Base-by-base conservation (phyloP, 495 filamentous ascomycete genomes). In the Podospora pseudocomata region DNA sequence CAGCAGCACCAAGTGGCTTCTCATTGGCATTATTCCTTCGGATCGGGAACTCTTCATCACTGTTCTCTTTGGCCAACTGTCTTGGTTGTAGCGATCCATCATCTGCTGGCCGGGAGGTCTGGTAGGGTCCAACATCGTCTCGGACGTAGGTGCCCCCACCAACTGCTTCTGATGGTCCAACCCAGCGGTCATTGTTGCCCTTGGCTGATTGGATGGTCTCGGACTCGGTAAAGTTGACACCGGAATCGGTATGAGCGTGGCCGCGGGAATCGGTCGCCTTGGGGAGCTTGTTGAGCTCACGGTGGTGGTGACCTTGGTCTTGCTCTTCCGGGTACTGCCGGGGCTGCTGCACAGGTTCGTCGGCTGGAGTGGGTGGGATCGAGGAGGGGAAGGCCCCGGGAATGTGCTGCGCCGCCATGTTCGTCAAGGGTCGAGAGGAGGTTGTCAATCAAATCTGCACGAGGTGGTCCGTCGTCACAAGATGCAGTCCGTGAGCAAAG, bases 181-280 rank as follows among this genome's bases (percentile, higher is more conserved):
- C 20, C 64, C 59, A 66, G 28, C 63, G 26, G 27, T 62, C 26
- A n/a, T 68, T 39, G 49, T 30, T n/a, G 4, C 55, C 16, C 15
- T n/a, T n/a, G 9, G 53, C 20, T 19, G 49, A 5, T 15, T 60
- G 62, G 26, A 68, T 57, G 44, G 63, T 63, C 1, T 68, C 57
- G 1, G 63, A 27, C 0, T 76, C 73, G 55, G 59, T 63, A 6
- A 75, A 26, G 28, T 71, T 77, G 30, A 79, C 69, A 5, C 77
- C 78, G 0, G 79, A 79, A 28, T 81, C 79, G 18, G 68, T 69
- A 19, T 74, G 58, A 18, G 71, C 61, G 60, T 81, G 78, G 58
- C 69, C 64, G 58, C 77, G 71, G 6, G 73, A 73, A 20, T 80
- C 73, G 23, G 64, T 65, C 27, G 72, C 60, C 60, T 77, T 80